Conservation (phyloP, 2,329 filamentous ascomycete species). For the Tympanopsis confertula region DNA sequence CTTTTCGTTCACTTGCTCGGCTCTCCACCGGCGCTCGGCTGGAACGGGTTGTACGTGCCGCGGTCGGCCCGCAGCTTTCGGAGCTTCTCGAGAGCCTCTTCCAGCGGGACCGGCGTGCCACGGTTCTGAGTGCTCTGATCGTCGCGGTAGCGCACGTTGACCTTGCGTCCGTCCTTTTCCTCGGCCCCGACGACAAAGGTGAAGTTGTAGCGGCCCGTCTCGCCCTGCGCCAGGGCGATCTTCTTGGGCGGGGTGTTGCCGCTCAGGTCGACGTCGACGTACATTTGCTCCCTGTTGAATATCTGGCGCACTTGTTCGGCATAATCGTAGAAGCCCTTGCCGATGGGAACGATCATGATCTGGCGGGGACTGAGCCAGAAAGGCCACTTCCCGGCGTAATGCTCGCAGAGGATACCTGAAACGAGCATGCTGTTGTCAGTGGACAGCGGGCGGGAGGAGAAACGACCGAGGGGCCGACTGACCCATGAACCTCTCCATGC, state of each 20-base stretch:
- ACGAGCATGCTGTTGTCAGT: too few relatives aligned
- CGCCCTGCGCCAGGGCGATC: slow-evolving; percentile 31
- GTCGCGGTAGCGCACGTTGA: slow-evolving; percentile 55
- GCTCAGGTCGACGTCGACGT: slow-evolving; percentile 32
- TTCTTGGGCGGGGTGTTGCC: slow-evolving; percentile 38
- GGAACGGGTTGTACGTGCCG: slow-evolving; percentile 1
- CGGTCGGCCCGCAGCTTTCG: slow-evolving; percentile 1
- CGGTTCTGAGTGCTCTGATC: slow-evolving; percentile 48
- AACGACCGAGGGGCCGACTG: slow-evolving; percentile 49
- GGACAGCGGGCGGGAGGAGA: too few relatives aligned
- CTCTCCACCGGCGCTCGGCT: too few relatives aligned
- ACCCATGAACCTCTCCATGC: slow-evolving; percentile 61
- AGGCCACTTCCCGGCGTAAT: slow-evolving; percentile 37
- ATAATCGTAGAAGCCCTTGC: slow-evolving; percentile 33
- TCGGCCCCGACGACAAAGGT: slow-evolving; percentile 49
- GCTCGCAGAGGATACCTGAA: slow-evolving; percentile 34
- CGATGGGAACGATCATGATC: slow-evolving; percentile 34
- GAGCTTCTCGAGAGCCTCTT: slow-evolving; percentile 44
- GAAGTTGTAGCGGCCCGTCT: slow-evolving; percentile 44
- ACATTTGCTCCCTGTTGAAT: slow-evolving; percentile 27
- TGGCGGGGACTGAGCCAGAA: slow-evolving; percentile 38
- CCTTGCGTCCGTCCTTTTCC: slow-evolving; percentile 43
- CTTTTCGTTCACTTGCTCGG: too few relatives aligned
- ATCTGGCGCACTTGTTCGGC: slow-evolving; percentile 30
- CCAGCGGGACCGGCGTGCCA: slow-evolving; percentile 47